Base-by-base conservation (phyloP, 306 rosid genomes). In the Mimosa pudica region DNA sequence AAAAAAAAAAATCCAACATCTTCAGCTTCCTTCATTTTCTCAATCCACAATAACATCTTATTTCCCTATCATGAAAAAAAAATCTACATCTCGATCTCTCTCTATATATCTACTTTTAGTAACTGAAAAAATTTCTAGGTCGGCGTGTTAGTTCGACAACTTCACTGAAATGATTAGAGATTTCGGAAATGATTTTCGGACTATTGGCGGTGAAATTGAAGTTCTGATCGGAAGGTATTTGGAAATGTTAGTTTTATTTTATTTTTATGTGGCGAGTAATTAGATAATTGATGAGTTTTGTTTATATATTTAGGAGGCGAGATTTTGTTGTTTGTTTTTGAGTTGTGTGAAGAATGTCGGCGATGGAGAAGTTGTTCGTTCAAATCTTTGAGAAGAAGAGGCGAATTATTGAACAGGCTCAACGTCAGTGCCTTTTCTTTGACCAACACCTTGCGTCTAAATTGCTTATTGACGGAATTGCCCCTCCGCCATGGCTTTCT, bases 401-500 rank as follows among this genome's bases (percentile, higher is more conserved):
- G 76, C 78, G 84, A 81, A 90, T 96, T 68, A 77, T 93, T 82
- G 93, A 91, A 44, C 96, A 86, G 52, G 94, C 91, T 79, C 87
- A 87, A 76, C 90, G 86, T 60, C 98, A 90, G 74, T 65, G 83
- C 75, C 67, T 52, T 88, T 90, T 87, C 38, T 93, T 92, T 84
- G 98, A 93, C 76, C 88, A 89, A 1, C 90, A 89, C 79, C 92
- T 91, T 67, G 87, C 84, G 8, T 84, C 96, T 61, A 89, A 93
- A 88, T 92, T 92, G 91, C 79, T 91, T 10, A 85, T 96, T 77
- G 88, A 87, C 55, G 99, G 98, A 82, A 86, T 93, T 33, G 55
- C 44, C 58, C 99, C 97, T 83, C 97, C 98, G 9, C 86, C 90
- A 1, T 96, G 97, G 97, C 89, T 96, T 10, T 64, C 79, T 79